A percentile compares a stretch with the other conserved stretches of the same genome.
These are phyloP conservation scores for Colletotrichum gloeosporioides DNA, from an alignment of 2,329 filamentous ascomycete genomes.

Conservation along the genomic window DNA sequence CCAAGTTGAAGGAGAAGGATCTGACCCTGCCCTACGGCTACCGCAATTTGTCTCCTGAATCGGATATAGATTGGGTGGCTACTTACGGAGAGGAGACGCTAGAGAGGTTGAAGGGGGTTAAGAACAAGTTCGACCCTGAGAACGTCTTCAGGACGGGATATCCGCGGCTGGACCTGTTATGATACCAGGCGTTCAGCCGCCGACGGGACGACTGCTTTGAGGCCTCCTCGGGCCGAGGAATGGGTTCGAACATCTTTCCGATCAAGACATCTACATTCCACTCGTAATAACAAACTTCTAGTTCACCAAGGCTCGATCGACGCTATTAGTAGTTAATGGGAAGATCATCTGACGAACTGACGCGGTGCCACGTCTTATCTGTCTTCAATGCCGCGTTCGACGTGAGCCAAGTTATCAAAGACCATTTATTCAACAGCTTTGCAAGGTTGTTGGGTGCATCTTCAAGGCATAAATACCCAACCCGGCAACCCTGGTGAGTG, in stretches of 20 bases:
- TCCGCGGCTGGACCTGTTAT: background rate
- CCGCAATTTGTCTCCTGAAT: background rate
- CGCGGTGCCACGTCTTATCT: background rate
- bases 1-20: slow-evolving; percentile 33
- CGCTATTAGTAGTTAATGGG: background rate
- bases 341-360: background rate
- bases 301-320: background rate
- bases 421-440: background rate
- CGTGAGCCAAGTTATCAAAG: background rate
- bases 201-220: background rate
- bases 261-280: background rate
- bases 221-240: background rate
- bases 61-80: slow-evolving; percentile 28
- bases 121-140: slow-evolving; percentile 15
- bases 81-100: slow-evolving; percentile 34
- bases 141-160: slow-evolving; percentile 17
- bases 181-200: background rate
- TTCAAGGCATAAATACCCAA: background rate
- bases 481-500: background rate
- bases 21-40: slow-evolving; percentile 32
- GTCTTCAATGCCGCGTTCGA: background rate
- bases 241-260: background rate
- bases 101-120: slow-evolving; percentile 10
- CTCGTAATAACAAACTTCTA: background rate
- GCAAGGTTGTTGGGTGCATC: background rate